A percentile compares a stretch with the other conserved stretches of the same genome.
These are phyloP conservation scores for Ramularia endophylla DNA, from an alignment of 2,329 filamentous ascomycete genomes.

Conservation along the genomic window DNA sequence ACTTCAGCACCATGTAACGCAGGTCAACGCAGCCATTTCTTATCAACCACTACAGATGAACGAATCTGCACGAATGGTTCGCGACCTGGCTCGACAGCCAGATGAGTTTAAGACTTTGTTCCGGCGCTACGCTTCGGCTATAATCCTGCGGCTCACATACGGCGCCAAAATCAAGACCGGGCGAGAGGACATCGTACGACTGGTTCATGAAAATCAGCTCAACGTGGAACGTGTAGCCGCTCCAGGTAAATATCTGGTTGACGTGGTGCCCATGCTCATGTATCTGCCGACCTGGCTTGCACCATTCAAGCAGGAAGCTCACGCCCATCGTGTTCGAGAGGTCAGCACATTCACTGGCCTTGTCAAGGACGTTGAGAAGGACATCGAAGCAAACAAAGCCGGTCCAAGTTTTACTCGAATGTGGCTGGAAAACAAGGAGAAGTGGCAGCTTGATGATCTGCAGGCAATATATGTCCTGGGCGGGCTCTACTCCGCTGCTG, in stretches of 20 bases:
- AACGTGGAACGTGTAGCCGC: conserved; percentile 33
- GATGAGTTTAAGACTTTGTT: no score
- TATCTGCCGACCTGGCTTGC: conserved; percentile 25
- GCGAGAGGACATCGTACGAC: conserved; percentile 27
- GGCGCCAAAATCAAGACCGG: conserved; percentile 32
- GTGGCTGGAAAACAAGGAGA: conserved; percentile 21
- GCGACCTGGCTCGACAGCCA: no score
- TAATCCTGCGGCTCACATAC: conserved; percentile 38
- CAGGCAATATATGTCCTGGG: no score
- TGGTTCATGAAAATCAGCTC: conserved; percentile 31
- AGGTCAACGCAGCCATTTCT: no score
- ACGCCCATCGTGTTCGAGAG: conserved; percentile 24
- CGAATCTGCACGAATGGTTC: no score
- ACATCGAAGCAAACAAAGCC: conserved; percentile 17
- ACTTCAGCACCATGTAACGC: no score
- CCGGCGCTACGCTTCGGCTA: no score
- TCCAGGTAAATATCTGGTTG: conserved; percentile 34
- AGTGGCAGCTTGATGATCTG: background rate
- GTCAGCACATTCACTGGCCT: conserved; percentile 26
- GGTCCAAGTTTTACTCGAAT: conserved; percentile 20
- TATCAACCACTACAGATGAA: no score
- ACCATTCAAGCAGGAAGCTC: conserved; percentile 29
- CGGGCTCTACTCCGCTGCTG: background rate
- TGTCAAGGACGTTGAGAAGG: conserved; percentile 28
- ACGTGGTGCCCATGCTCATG: conserved; percentile 29